Base-by-base conservation (phyloP, 805 yeast species). In the Schwanniomyces vanrijiae region DNA sequence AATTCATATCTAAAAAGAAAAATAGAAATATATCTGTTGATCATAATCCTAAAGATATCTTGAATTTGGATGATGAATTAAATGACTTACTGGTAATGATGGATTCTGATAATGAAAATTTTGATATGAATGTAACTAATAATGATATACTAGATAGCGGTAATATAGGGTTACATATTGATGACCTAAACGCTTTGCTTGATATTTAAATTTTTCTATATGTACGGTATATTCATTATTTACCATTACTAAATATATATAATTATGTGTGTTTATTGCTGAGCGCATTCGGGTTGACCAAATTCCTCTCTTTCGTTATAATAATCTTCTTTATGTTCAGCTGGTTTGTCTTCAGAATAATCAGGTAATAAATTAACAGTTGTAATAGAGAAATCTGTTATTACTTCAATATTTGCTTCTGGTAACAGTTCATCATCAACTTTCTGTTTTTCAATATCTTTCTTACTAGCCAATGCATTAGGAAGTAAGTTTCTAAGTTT, bases 401-500 rank as follows among this genome's bases (percentile, higher is more conserved):
- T 58, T 39, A 64, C 59, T 45, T 71, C 75, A 37, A 71, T 59
- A 48, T 70, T 72, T 29, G 71, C 74, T 38, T 64, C 71, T 2
- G 65, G 63, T 42, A 66, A 55, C 16, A 69, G 55, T 28, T 58
- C 63, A 13, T 47, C 49, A 14, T 60, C 62, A 6, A 68, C 55
- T 3, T 53, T 43, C 44, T 64, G 67, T 38, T 53, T 60, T 37
- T 49, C 51, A 5, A 53, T 54, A 37, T 60, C 67, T 9, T 37
- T 46, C 40, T 60, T 60, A 42, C 53, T 60, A n/a, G 53, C 51
- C 35, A 67, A 55, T 2, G 59, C 66, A 47, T 48, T 64, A 3
- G 88, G 90, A 42, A 87, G 66, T 18, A 84, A 67, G 48, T 81
- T 78, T 53, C 69, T 73, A 44, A 87, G 68, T 50, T 75, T 78